Evolutionary conservation across 345 rosid species (phyloP).

Genomic region (Corchorus capsularis): DNA sequence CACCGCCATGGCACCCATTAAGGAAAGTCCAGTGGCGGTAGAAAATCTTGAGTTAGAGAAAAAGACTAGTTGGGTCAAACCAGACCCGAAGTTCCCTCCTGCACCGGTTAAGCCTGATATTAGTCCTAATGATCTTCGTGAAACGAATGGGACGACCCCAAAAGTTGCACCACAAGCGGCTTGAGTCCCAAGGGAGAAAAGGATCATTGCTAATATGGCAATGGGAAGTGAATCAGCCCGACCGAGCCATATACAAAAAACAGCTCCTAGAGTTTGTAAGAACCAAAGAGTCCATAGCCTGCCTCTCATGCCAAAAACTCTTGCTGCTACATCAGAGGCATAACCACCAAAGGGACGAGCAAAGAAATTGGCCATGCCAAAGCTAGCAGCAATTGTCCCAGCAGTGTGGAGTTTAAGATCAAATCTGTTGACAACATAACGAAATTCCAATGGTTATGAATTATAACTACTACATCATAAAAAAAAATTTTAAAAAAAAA

Average conservation of each 20-base stretch:
- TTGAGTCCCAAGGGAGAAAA: constrained; percentile 74
- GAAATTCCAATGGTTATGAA: not conserved
- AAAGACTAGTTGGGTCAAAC: constrained; percentile 69
- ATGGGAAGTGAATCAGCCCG: constrained; percentile 65
- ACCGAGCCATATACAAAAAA: constrained; percentile 79
- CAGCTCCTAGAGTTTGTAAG: constrained; percentile 72
- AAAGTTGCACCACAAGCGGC: constrained; percentile 90
- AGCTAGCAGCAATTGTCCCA: constrained; percentile 73
- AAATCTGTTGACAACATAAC: constrained; percentile 40
- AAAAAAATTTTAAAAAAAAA: too few relatives aligned
- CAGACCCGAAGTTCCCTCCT: constrained; percentile 85
- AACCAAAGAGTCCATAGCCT: constrained; percentile 76
- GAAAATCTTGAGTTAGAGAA: constrained; percentile 54
- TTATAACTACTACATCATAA: not conserved
- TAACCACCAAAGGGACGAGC: constrained; percentile 87
- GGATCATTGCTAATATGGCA: constrained; percentile 69
- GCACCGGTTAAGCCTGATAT: constrained; percentile 83
- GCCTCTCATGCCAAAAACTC: constrained; percentile 78
- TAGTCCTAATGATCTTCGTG: constrained; percentile 72
- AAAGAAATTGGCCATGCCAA: constrained; percentile 78
- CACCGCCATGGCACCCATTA: constrained; percentile 74
- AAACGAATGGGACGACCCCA: constrained; percentile 76
- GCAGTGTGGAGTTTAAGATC: constrained; percentile 72
- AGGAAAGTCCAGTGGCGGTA: constrained; percentile 58
- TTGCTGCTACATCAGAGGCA: constrained; percentile 61